A percentile compares a stretch with the other conserved stretches of the same genome.
Evolutionary conservation across 495 filamentous ascomycete genomes (phyloP).

Genomic region (Daldinia grandis): DNA sequence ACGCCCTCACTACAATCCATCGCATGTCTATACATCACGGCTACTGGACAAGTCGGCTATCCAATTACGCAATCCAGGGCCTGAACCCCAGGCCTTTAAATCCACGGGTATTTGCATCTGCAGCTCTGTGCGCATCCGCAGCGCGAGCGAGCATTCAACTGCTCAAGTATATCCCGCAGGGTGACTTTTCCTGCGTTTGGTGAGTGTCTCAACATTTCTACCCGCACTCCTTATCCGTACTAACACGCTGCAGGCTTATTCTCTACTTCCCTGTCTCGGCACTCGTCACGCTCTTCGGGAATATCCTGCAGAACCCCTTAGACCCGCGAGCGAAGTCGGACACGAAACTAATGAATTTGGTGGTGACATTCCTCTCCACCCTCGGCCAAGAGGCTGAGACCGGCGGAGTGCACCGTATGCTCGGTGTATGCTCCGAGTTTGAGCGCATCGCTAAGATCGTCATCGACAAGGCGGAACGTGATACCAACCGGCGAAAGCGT

Average conservation of each 20-base stretch:
- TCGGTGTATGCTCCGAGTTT: slow-evolving; percentile 91
- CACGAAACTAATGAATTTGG: slow-evolving; percentile 87
- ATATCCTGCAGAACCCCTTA: slow-evolving; percentile 94
- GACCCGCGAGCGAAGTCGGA: slow-evolving; percentile 89
- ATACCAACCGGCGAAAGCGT: slow-evolving; percentile 81
- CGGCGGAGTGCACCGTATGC: slow-evolving; percentile 89
- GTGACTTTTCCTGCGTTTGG: slow-evolving; percentile 96
- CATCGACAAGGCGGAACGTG: slow-evolving; percentile 88
- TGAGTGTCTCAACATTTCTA: slow-evolving; percentile 57
- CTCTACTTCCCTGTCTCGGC: slow-evolving; percentile 97
- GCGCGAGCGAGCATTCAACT: slow-evolving; percentile 92
- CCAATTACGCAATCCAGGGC: slow-evolving; percentile 94
- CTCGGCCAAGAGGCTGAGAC: slow-evolving; percentile 80
- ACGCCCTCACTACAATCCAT: slow-evolving; percentile 96
- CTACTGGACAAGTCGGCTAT: slow-evolving; percentile 95
- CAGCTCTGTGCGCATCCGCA: slow-evolving; percentile 88
- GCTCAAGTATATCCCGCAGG: slow-evolving; percentile 94
- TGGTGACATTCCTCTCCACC: slow-evolving; percentile 83
- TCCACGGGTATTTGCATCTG: slow-evolving; percentile 92
- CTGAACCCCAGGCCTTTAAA: slow-evolving; percentile 90
- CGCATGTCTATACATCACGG: slow-evolving; percentile 98
- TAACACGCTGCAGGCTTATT: slow-evolving; percentile 73
- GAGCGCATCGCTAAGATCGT: slow-evolving; percentile 93
- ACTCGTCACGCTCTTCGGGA: slow-evolving; percentile 93
- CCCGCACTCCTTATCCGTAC: slow-evolving; percentile 15